Evolutionary conservation across 371 early-diverging fungal genomes (phyloP), one percentile per base, ranked within the genome.

Genomic region (Choanephora cucurbitarum): DNA sequence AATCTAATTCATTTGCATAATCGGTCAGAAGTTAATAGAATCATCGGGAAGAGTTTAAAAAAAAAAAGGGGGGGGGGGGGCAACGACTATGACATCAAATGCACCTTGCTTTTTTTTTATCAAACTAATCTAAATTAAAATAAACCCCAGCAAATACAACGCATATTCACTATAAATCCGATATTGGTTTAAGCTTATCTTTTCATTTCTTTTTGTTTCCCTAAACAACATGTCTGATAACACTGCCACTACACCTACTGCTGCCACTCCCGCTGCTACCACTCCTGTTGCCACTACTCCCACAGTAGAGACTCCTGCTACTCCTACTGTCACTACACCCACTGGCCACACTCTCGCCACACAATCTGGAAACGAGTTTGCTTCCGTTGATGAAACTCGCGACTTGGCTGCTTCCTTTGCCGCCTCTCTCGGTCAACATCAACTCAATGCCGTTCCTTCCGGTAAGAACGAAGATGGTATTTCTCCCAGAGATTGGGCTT

Each of bases 401-500:
- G 66, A 65, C 24, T 52, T 65, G 42, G 66, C 66, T 15, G 66
- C 66, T 28, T 57, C 60, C 31, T 65, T 65, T 39, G 66, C 60
- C 44, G 66, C 66, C 21, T 57, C 60, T 41, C 57, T 65, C 19
- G 49, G 49, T 23, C 18, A 55, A 46, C 22, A 7, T 8, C 44
- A 49, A 37, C 33, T 42, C 17, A 33, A 41, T 37, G 23, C 37
- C 15, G 21, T 22, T 13, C 50, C 58, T 49, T 18, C 57, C 23
- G 48, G 33, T 17, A 23, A 37, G 14, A 57, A 60, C 18, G 60
- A 60, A 34, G 60, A 60, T 56, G 60, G 60, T 40, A 57, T 65
- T 17, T 65, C 66, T 49, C 53, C 66, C 34, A 65, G 66, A 60
- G 76, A 75, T 46, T 70, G 63, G 61, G 75, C 79, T 18, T 64